Conservation (phyloP, 2,329 filamentous ascomycete genomes). For the Clonostachys byssicola region DNA sequence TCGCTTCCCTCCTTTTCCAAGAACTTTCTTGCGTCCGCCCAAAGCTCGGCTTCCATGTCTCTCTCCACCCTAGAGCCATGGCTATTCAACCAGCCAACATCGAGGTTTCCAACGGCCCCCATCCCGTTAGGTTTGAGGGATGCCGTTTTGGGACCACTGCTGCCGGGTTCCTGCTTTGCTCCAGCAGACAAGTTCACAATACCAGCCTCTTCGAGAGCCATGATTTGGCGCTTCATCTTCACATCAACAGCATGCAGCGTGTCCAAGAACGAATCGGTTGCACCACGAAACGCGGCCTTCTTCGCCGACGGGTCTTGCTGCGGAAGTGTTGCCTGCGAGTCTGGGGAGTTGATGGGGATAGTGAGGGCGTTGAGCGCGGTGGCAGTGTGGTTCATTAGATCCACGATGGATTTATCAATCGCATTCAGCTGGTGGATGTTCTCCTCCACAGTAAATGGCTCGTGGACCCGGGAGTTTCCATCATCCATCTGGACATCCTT, state of each 20-base stretch:
- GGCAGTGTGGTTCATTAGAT: conserved; percentile 38
- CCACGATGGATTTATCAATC: conserved; percentile 60
- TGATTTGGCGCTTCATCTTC: conserved; percentile 61
- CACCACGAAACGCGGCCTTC: conserved; percentile 51
- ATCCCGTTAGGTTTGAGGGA: conserved; percentile 50
- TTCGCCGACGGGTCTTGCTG: conserved; percentile 41
- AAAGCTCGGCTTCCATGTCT: conserved; percentile 79
- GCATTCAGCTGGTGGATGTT: conserved; percentile 77
- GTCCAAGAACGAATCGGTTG: conserved; percentile 64
- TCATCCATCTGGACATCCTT: conserved; percentile 22
- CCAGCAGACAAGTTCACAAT: conserved; percentile 54
- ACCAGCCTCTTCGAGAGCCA: conserved; percentile 75
- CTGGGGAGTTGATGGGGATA: conserved; percentile 12
- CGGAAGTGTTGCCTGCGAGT: conserved; percentile 6
- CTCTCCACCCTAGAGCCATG: conserved; percentile 76
- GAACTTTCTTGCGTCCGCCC: conserved; percentile 41
- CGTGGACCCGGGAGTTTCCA: conserved; percentile 15
- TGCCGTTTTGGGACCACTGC: conserved; percentile 7
- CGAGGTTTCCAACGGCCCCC: conserved; percentile 58
- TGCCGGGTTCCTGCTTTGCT: conserved; percentile 17
- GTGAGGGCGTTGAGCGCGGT: conserved; percentile 39
- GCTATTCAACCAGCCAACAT: conserved; percentile 88
- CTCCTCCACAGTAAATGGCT: conserved; percentile 68
- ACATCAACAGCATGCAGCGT: conserved; percentile 73
- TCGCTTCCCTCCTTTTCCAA: conserved; percentile 23